A percentile compares a stretch with the other conserved stretches of the same genome.
Conservation (phyloP, 768 basidiomycete species). For the Rhodotorula sphaerocarpa region DNA sequence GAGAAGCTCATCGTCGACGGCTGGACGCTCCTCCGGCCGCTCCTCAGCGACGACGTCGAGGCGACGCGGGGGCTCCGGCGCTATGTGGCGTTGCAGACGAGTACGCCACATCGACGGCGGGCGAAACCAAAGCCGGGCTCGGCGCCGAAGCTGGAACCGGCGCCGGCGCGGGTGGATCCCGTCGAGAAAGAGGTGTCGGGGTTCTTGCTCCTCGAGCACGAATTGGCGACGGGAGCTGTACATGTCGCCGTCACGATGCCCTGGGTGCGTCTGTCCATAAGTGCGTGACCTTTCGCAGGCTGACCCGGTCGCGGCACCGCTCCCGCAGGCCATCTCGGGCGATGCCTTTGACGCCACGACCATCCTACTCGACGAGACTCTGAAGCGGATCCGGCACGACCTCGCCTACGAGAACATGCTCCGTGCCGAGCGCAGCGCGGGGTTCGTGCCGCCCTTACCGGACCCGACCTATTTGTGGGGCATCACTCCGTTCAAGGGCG, state of each 20-base stretch:
- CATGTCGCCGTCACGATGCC: constrained; percentile 20
- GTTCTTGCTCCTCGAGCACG: constrained; percentile 19
- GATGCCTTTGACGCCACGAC: constrained; percentile 24
- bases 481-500: constrained; percentile 15
- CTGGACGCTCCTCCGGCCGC: constrained; percentile 10
- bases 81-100: constrained; percentile 5
- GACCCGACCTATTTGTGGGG: constrained; percentile 13
- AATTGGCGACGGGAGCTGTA: constrained; percentile 3
- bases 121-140: constrained; percentile 12
- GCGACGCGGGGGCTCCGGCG: background rate
- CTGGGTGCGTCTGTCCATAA: background rate
- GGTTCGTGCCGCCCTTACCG: background rate
- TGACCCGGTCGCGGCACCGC: background rate
- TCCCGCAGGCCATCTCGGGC: background rate
- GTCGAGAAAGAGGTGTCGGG: constrained; percentile 11
- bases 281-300: too few species aligned
- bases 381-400: constrained; percentile 6
- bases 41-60: constrained; percentile 10
- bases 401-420: background rate
- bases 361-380: constrained; percentile 8
- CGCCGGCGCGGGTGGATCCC: background rate
- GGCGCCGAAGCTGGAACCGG: background rate
- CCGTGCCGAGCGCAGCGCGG: background rate
- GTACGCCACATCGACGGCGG: constrained; percentile 8
- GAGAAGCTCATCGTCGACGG: constrained; percentile 20